These are phyloP conservation scores for Isoetes taiwanensis DNA, from an alignment of 75 land plant genomes.

Conservation along the genomic window DNA sequence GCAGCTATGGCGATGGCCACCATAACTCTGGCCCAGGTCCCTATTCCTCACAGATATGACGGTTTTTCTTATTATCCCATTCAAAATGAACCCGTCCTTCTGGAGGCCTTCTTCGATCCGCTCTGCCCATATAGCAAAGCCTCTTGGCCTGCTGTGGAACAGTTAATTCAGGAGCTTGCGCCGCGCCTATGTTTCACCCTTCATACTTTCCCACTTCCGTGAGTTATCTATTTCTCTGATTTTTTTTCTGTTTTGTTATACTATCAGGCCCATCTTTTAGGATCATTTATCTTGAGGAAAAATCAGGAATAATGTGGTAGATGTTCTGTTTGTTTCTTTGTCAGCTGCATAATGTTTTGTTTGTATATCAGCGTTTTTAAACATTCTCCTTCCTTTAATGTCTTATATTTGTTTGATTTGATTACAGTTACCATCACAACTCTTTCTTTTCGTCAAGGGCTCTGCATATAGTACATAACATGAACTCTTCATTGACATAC, in stretches of 20 bases:
- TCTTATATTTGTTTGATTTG: neutral
- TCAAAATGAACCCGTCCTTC: neutral
- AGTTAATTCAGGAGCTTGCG: neutral
- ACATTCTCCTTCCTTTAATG: too few relatives aligned
- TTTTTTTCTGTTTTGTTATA: too few relatives aligned
- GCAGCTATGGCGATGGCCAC: neutral
- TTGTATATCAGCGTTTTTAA: too few relatives aligned
- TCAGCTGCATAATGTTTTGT: neutral
- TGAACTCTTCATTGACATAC: neutral
- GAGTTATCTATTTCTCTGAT: too few relatives aligned
- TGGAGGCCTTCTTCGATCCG: slow-evolving; percentile 8
- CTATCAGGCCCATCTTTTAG: too few relatives aligned
- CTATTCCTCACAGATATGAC: neutral
- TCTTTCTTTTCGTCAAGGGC: slow-evolving; percentile 1
- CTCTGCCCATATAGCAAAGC: slow-evolving; percentile 1
- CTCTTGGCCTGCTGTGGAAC: neutral
- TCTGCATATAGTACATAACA: neutral
- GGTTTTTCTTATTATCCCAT: neutral
- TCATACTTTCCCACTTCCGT: slow-evolving; percentile 3
- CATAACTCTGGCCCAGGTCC: neutral
- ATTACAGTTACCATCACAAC: neutral
- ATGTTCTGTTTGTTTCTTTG: neutral
- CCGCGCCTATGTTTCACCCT: neutral
- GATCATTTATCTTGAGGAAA: too few relatives aligned
- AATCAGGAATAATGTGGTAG: too few relatives aligned